phyloP scores from a whole-genome alignment of 73 alveolate genomes.

The Paramecium tetraurelia region DNA sequence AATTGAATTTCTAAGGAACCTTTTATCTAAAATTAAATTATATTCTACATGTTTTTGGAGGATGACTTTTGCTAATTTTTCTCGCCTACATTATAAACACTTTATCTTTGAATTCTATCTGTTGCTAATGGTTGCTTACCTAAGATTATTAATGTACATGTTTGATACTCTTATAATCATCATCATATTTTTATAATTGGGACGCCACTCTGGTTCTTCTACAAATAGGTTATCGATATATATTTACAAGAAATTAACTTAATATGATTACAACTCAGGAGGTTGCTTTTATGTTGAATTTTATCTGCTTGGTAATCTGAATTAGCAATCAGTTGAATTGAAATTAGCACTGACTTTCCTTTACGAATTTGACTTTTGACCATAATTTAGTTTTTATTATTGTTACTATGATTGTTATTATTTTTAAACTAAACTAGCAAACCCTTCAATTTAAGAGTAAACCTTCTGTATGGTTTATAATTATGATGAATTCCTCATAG shows the following conservation, averaged over 20 bases:
- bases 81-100: neutral
- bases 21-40: neutral
- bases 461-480: neutral
- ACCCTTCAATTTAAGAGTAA: neutral
- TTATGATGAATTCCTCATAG: neutral
- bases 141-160: neutral
- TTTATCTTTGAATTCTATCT: neutral
- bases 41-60: neutral
- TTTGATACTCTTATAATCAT: neutral
- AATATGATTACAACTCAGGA: neutral
- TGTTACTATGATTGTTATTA: neutral
- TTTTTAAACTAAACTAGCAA: neutral
- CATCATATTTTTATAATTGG: neutral
- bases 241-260: slow-evolving; percentile 18
- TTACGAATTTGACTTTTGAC: neutral
- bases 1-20: neutral
- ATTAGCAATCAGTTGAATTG: slow-evolving; percentile 9
- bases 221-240: neutral
- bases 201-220: slow-evolving; percentile 32
- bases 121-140: neutral
- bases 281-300: neutral
- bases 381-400: neutral
- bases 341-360: slow-evolving; percentile 47
- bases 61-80: neutral
- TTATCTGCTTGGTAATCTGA: slow-evolving; percentile 28